phyloP scores from a whole-genome alignment of 148 eudicot species.

The Selenicereus undatus region DNA sequence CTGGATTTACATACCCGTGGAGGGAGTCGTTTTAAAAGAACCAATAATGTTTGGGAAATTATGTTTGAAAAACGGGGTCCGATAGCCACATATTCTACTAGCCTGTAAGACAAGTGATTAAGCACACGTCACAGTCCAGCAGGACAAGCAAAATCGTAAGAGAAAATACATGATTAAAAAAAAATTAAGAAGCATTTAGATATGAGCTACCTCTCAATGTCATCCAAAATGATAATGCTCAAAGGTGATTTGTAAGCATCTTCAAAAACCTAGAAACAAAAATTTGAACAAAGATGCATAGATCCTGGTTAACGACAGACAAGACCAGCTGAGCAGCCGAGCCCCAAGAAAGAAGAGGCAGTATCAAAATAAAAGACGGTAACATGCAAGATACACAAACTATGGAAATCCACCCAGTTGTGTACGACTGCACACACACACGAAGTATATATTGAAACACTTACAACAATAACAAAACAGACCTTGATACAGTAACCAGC shows the following conservation, averaged over 20 bases:
- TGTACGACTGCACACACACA: not conserved
- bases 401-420: not conserved
- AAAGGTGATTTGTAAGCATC: constrained; percentile 92
- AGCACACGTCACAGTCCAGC: constrained; percentile 1
- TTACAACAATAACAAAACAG: not conserved
- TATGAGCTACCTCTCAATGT: constrained; percentile 68
- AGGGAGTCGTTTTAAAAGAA: constrained; percentile 91
- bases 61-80: constrained; percentile 96
- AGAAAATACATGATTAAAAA: constrained; percentile 4
- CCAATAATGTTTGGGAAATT: constrained; percentile 88
- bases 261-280: constrained; percentile 60
- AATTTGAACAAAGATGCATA: not conserved
- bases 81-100: constrained; percentile 87
- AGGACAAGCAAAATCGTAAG: not conserved
- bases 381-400: not conserved
- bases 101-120: constrained; percentile 41
- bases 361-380: not conserved
- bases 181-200: not conserved
- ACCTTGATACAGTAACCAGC: not conserved
- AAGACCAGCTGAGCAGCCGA: not conserved
- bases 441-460: not conserved
- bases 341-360: not conserved
- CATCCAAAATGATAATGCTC: constrained; percentile 85
- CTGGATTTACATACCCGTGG: constrained; percentile 53
- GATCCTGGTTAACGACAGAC: not conserved